phyloP scores from a whole-genome alignment of 2,329 filamentous ascomycete species.

The Colletotrichum endophyticum region DNA sequence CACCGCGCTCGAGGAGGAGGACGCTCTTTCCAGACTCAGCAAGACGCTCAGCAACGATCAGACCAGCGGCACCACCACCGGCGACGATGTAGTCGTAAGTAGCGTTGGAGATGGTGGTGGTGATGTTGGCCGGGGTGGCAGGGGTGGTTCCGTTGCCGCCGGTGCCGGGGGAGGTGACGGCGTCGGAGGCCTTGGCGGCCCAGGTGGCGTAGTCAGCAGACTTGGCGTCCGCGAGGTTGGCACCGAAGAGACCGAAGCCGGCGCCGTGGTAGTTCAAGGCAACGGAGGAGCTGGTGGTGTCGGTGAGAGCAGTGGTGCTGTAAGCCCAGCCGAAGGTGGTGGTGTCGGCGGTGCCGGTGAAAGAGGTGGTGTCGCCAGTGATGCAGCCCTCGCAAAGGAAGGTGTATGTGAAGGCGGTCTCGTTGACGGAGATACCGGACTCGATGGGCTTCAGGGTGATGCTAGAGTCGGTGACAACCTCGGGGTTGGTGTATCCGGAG shows the following conservation, averaged over 20 bases:
- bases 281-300: slow-evolving; percentile 18
- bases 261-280: slow-evolving; percentile 23
- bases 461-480: slow-evolving; percentile 37
- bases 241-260: slow-evolving; percentile 26
- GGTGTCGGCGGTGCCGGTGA: slow-evolving; percentile 15
- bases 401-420: slow-evolving; percentile 51
- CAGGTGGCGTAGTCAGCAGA: slow-evolving; percentile 23
- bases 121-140: slow-evolving; percentile 7
- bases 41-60: slow-evolving; percentile 18
- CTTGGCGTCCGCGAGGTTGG: slow-evolving; percentile 22
- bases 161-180: slow-evolving; percentile 17
- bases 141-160: slow-evolving; percentile 9
- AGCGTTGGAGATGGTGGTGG: slow-evolving; percentile 16
- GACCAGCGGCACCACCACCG: slow-evolving; percentile 21
- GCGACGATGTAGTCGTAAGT: slow-evolving; percentile 24
- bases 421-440: slow-evolving; percentile 50
- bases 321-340: slow-evolving; percentile 19
- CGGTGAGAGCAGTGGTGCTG: slow-evolving; percentile 20
- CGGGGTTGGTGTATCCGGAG: slow-evolving; percentile 43
- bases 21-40: slow-evolving; percentile 24
- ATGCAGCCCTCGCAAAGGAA: slow-evolving; percentile 51
- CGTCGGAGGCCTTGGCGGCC: slow-evolving; percentile 27
- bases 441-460: slow-evolving; percentile 46
- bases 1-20: slow-evolving; percentile 20
- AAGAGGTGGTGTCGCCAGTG: slow-evolving; percentile 29